These are phyloP conservation scores for Endotrypanum monterogeii DNA, from an alignment of 208 protist species.

Conservation along the genomic window DNA sequence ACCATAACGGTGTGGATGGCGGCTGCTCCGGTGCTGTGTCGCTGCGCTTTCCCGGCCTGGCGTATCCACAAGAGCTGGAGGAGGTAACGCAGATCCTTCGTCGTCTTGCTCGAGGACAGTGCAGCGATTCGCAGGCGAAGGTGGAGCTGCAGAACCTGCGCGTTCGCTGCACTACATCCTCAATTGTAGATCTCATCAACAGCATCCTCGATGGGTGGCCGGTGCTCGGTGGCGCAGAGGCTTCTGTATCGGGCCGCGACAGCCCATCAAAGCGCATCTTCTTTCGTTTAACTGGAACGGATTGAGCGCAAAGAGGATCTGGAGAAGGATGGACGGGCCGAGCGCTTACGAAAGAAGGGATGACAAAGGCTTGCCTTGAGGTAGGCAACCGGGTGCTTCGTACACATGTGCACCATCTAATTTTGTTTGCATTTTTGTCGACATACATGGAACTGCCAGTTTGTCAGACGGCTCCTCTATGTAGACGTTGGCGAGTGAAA, in stretches of 20 bases:
- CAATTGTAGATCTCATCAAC: slow-evolving; percentile 55
- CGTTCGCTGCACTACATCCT: slow-evolving; percentile 37
- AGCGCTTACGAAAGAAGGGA: background rate
- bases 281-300: slow-evolving; percentile 73
- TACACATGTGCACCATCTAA: background rate
- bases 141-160: slow-evolving; percentile 45
- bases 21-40: slow-evolving; percentile 49
- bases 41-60: slow-evolving; percentile 58
- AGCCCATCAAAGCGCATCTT: slow-evolving; percentile 46
- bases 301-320: slow-evolving; percentile 17
- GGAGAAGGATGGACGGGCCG: background rate
- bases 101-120: slow-evolving; percentile 10
- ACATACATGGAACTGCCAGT: too few species aligned
- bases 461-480: too few species aligned
- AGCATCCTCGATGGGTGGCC: slow-evolving; percentile 43
- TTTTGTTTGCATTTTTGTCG: too few species aligned
- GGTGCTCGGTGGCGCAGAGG: background rate
- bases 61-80: slow-evolving; percentile 45
- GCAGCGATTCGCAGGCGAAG: slow-evolving; percentile 43
- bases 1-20: slow-evolving; percentile 47
- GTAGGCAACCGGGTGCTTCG: background rate
- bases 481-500: too few species aligned
- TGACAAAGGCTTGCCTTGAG: background rate
- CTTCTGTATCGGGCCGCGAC: background rate
- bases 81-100: slow-evolving; percentile 46